A percentile compares a stretch with the other conserved stretches of the same genome.
Conservation (phyloP, 2,329 filamentous ascomycete genomes). For the Ceratocystis colombiana region DNA sequence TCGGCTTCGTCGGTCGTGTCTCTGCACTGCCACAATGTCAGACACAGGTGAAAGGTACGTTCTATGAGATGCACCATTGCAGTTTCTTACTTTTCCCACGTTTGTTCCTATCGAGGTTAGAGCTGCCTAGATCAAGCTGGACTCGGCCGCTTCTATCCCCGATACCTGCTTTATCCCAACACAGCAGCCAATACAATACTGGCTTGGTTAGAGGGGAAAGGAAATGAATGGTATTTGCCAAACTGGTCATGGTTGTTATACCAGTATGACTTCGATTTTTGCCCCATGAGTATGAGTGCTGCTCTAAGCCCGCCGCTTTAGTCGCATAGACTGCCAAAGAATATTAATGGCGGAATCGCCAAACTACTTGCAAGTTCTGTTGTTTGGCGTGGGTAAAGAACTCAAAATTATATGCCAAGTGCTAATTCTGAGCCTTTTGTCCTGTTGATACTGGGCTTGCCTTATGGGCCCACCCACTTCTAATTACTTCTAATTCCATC, state of each 20-base stretch:
- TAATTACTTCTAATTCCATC: constrained; percentile 5
- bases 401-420: not conserved
- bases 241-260: too few species aligned
- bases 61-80: constrained; percentile 3
- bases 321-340: not conserved
- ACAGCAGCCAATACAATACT: too few species aligned
- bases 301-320: too few species aligned
- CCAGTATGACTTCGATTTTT: too few species aligned
- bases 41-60: constrained; percentile 34
- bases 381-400: not conserved
- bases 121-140: not conserved
- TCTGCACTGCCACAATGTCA: constrained; percentile 31
- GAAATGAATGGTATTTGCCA: too few species aligned
- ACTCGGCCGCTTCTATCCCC: not conserved
- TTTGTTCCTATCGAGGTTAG: not conserved
- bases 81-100: constrained; percentile 7
- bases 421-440: not conserved
- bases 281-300: too few species aligned
- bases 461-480: constrained; percentile 5
- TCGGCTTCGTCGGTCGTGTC: constrained; percentile 11
- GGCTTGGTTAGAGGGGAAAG: too few species aligned
- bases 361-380: not conserved
- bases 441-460: not conserved
- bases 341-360: not conserved
- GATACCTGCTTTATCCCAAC: not conserved